Base-by-base conservation (phyloP, 352 stramenopile species). In the Phytophthora boehmeriae region DNA sequence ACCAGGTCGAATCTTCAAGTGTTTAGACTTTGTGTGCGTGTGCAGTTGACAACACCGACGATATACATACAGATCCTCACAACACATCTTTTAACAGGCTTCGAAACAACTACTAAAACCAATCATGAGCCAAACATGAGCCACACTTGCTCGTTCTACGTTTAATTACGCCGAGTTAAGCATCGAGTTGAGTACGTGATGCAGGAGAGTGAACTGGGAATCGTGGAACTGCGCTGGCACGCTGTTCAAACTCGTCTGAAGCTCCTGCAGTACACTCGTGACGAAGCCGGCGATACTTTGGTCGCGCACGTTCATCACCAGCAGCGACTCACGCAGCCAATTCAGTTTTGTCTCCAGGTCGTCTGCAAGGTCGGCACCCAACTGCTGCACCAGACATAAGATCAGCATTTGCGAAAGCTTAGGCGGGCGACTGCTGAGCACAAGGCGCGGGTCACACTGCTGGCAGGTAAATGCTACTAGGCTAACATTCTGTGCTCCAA, bases 381-480 rank as follows among this genome's bases (percentile, higher is more conserved):
- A 73, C 41, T 95, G 86, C 64, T 95, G 86, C 22, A 95, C 86
- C 14, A 95, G 71, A 42, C 86, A 95, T 54, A 95, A 60, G 46
- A 95, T 85, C 63, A 93, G 63, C 83, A 93, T 92, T 62, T 95
- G 86, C 54, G 86, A 92, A 36, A 95, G 78, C 68, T 89, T 80
- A 8, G 83, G 78, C 10, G 82, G 86, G 1, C 82, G 83, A 27
- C 63, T 75, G 49, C 80, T 82, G 17, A 95, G 63, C 49, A 93
- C 80, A 27, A 77, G 51, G 19, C 75, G 75, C 22, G 84, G 67
- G 42, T 95, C 86, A 41, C 76, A 86, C 47, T 92, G 73, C 58
- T 83, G 69, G 35, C 86, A 95, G 9, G 86, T 72, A 47, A 85
- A 90, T 35, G 75, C 54, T 11, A 95, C 86, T 3, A 95, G 63